These are phyloP conservation scores for Clonostachys rhizophaga DNA, from an alignment of 2,329 filamentous ascomycete species.

Conservation along the genomic window DNA sequence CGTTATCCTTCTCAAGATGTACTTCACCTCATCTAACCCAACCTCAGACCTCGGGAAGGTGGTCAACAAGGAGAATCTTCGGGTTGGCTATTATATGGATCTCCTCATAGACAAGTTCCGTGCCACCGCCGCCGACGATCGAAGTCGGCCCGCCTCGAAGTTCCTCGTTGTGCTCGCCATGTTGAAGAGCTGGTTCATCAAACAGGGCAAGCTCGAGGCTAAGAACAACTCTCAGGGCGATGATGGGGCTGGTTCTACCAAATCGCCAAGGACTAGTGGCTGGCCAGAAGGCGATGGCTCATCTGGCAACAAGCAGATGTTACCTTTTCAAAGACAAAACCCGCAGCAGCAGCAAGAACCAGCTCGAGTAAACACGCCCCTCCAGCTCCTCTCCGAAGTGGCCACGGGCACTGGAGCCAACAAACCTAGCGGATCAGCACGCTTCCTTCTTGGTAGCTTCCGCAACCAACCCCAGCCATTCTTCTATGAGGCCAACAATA, in stretches of 20 bases:
- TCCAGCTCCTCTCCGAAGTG: constrained; percentile 53
- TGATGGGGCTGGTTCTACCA: neutral
- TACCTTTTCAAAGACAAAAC: neutral
- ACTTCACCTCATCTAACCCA: constrained; percentile 60
- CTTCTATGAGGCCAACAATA: constrained; percentile 22
- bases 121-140: constrained; percentile 56
- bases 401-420: constrained; percentile 37
- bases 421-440: constrained; percentile 6
- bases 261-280: neutral
- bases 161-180: constrained; percentile 68
- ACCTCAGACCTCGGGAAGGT: constrained; percentile 65
- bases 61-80: constrained; percentile 63
- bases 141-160: constrained; percentile 62
- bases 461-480: constrained; percentile 23
- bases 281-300: neutral
- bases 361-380: constrained; percentile 35
- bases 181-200: constrained; percentile 65
- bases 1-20: constrained; percentile 70
- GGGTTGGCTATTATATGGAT: constrained; percentile 62
- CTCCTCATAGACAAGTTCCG: constrained; percentile 65
- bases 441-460: neutral
- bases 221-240: neutral
- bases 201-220: constrained; percentile 30
- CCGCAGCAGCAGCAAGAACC: constrained; percentile 16
- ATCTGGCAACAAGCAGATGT: neutral